Conservation (phyloP, 495 filamentous ascomycete species). For the Rhizodiscina lignyota region DNA sequence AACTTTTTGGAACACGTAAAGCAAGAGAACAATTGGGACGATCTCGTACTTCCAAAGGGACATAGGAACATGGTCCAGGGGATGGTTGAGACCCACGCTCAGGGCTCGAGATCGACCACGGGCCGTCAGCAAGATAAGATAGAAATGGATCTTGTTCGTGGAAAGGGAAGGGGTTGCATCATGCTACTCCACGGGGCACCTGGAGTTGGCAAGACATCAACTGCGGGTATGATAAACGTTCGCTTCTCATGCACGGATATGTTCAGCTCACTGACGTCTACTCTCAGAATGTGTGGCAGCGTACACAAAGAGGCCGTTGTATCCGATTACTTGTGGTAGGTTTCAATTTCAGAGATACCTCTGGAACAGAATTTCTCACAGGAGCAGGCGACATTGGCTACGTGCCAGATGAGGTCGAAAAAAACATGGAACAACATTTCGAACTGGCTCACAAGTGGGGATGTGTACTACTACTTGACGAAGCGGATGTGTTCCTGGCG, state of each 20-base stretch:
- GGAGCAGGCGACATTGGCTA: constrained; percentile 7
- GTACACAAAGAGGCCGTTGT: constrained; percentile 4
- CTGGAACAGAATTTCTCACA: constrained; percentile 1
- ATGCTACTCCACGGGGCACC: constrained; percentile 8
- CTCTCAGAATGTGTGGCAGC: constrained; percentile 7
- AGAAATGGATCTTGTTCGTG: constrained; percentile 8
- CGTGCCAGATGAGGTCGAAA: constrained; percentile 5
- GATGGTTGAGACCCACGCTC: constrained; percentile 5
- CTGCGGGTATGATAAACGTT: constrained; percentile 2
- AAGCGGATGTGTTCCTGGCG: constrained; percentile 25
- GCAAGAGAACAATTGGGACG: not conserved
- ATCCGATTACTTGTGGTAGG: constrained; percentile 7
- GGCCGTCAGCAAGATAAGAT: not conserved
- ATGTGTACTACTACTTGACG: constrained; percentile 21
- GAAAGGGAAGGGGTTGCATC: constrained; percentile 6
- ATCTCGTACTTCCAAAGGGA: constrained; percentile 5
- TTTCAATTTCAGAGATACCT: constrained; percentile 3
- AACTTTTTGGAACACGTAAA: not conserved
- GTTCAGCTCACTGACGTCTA: not conserved
- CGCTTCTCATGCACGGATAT: not conserved
- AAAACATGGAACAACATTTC: not conserved
- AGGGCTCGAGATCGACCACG: not conserved
- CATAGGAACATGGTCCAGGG: constrained; percentile 9
- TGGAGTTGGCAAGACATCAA: constrained; percentile 9
- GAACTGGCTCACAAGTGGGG: not conserved